Conservation (phyloP, 1,284 basidiomycete genomes). For the Pyrrhoderma noxium region DNA sequence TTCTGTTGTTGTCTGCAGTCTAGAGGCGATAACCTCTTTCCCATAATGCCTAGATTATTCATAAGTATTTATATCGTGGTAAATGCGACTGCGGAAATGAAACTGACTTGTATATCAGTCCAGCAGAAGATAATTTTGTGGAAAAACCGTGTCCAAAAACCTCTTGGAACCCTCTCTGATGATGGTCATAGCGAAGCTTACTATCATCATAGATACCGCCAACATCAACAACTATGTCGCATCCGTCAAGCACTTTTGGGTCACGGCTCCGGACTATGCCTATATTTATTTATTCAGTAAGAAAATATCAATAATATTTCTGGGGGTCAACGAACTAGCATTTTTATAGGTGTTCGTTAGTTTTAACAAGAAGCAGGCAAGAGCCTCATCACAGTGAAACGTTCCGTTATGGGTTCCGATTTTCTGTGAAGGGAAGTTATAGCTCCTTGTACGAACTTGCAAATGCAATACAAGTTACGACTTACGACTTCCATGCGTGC, state of each 20-base stretch:
- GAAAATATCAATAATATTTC: neutral
- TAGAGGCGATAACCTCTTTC: slow-evolving; percentile 73
- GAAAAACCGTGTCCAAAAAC: slow-evolving; percentile 80
- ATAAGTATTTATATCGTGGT: too few species aligned
- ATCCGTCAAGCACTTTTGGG: slow-evolving; percentile 69
- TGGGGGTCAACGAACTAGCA: slow-evolving; percentile 45
- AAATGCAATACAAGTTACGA: too few species aligned
- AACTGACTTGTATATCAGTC: slow-evolving; percentile 91
- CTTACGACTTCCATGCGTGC: neutral
- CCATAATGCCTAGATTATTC: slow-evolving; percentile 80
- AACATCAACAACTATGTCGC: slow-evolving; percentile 97
- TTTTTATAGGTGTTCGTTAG: slow-evolving; percentile 71
- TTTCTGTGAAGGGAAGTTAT: slow-evolving; percentile 35
- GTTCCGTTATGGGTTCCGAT: slow-evolving; percentile 95
- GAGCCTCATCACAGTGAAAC: slow-evolving; percentile 95
- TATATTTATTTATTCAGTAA: slow-evolving; percentile 24
- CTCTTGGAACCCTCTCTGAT: slow-evolving; percentile 90
- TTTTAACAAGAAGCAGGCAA: slow-evolving; percentile 87
- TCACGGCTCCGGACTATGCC: slow-evolving; percentile 81
- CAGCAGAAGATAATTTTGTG: slow-evolving; percentile 91
- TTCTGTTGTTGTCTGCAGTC: slow-evolving; percentile 43
- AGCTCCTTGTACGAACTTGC: too few species aligned
- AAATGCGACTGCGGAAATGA: too few species aligned
- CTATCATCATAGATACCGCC: slow-evolving; percentile 86
- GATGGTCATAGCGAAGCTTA: slow-evolving; percentile 86